A percentile compares a stretch with the other conserved stretches of the same genome.
phyloP scores from a whole-genome alignment of 169 alveolate species.

The Eimeria tenella region DNA sequence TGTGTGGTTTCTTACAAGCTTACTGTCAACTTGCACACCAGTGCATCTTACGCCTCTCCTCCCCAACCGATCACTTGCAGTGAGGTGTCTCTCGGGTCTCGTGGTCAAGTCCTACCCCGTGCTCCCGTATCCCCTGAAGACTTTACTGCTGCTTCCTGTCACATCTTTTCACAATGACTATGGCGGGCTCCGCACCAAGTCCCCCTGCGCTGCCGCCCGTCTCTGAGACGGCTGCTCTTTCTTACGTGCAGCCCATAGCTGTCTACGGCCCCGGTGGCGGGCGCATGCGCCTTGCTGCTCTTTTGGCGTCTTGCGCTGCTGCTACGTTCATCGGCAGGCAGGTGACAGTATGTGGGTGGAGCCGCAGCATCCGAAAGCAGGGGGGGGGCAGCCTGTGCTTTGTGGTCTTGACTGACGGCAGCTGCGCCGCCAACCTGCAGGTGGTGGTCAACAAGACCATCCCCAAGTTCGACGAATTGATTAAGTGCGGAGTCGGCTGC shows the following conservation, averaged over 20 bases:
- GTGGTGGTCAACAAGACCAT: slow-evolving; percentile 90
- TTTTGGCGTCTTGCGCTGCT: background rate
- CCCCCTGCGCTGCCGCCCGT: background rate
- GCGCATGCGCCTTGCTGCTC: slow-evolving; percentile 47
- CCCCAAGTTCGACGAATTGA: background rate
- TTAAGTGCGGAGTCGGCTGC: slow-evolving; percentile 74
- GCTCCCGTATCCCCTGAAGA: too few relatives aligned
- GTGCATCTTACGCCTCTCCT: too few relatives aligned
- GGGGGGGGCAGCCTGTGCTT: slow-evolving; percentile 95
- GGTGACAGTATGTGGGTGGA: slow-evolving; percentile 96
- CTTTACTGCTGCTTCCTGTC: too few relatives aligned
- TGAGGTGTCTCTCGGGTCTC: too few relatives aligned
- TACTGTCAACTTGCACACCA: too few relatives aligned
- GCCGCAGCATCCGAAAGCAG: slow-evolving; percentile 94
- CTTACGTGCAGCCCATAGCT: slow-evolving; percentile 34
- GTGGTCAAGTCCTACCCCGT: too few relatives aligned
- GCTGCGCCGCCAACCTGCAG: slow-evolving; percentile 93
- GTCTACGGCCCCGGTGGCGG: slow-evolving; percentile 5
- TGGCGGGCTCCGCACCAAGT: background rate
- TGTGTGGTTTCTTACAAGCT: too few relatives aligned
- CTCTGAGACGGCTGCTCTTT: background rate
- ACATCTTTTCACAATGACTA: too few relatives aligned
- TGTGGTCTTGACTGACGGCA: slow-evolving; percentile 97
- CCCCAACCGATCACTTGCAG: too few relatives aligned
- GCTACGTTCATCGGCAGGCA: background rate